phyloP scores from a whole-genome alignment of 2,329 filamentous ascomycete genomes.

The Allantophomopsis cytisporea region DNA sequence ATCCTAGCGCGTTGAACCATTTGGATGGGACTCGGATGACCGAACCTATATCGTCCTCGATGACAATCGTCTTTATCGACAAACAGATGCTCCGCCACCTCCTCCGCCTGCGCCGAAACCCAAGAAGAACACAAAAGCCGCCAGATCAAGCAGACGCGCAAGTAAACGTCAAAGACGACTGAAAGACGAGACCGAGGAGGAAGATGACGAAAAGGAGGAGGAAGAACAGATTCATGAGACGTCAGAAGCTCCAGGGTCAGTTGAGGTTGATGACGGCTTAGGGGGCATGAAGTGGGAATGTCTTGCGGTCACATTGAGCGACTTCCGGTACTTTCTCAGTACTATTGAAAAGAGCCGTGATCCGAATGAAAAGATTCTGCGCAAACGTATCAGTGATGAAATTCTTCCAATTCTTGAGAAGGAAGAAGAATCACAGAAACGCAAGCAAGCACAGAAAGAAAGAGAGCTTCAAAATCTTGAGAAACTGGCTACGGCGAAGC shows the following conservation, averaged over 20 bases:
- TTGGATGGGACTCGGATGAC: slow-evolving; percentile 81
- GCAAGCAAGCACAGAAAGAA: slow-evolving; percentile 53
- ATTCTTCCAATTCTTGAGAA: slow-evolving; percentile 77
- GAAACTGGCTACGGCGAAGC: slow-evolving; percentile 85
- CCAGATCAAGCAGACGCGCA: slow-evolving; percentile 47
- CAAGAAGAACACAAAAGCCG: slow-evolving; percentile 52
- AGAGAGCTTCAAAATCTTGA: slow-evolving; percentile 71
- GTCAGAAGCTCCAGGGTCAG: slow-evolving; percentile 24
- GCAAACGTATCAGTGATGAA: slow-evolving; percentile 58
- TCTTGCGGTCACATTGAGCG: slow-evolving; percentile 65
- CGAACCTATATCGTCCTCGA: slow-evolving; percentile 83
- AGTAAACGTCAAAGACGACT: slow-evolving; percentile 54
- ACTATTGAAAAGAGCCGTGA: slow-evolving; percentile 66
- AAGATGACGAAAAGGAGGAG: slow-evolving; percentile 23
- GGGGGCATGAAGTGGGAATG: slow-evolving; percentile 84
- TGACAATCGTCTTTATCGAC: slow-evolving; percentile 83
- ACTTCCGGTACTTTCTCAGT: slow-evolving; percentile 60
- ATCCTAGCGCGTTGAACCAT: slow-evolving; percentile 57
- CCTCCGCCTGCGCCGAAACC: slow-evolving; percentile 41
- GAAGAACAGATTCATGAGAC: slow-evolving; percentile 22
- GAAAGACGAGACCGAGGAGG: slow-evolving; percentile 28
- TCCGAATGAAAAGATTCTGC: slow-evolving; percentile 69
- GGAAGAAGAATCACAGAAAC: slow-evolving; percentile 60
- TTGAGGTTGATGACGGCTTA: slow-evolving; percentile 46
- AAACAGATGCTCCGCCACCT: slow-evolving; percentile 60